Evolutionary conservation across 2,329 filamentous ascomycete species (phyloP), one percentile per base, ranked within the genome.

Genomic region (Cryphonectria carpinicola): DNA sequence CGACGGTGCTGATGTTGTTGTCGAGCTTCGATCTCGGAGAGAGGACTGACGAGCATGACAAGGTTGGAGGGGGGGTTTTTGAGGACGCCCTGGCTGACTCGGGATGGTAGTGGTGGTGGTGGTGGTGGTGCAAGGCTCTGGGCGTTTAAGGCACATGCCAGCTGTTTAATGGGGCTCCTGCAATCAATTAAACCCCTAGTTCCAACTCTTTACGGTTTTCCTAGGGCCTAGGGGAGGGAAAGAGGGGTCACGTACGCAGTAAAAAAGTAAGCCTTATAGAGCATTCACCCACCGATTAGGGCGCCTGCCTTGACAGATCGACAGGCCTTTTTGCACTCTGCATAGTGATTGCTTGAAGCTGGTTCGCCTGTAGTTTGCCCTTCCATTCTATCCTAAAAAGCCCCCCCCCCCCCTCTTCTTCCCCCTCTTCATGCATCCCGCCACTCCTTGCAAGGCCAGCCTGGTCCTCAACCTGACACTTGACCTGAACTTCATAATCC

Each of bases 161-260:
- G 58, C 35, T 61, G 58, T 37, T 61, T 61, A 5, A 61, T 61
- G 58, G 58, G 58, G 32, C 58, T 39, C 17, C 58, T 61, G 58
- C 58, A 61, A n/a, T 61, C 58, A 61, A 39, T 61, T 61, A 61
- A 61, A 61, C 22, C 58, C 35, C 35, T 35, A 61, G 58, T 32
- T n/a, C 35, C 10, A 3, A 13, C 58, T 8, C 19, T 35, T 61
- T 49, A n/a, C 54, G 13, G 28, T 58, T 28, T 28, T 28, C 28
- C 54, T 49, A 49, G 46, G 46, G 22, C 28, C 54, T 49, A 49
- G 46, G 46, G 7, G 22, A 49, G 43, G 19, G 46, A n/a, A n/a
- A 11, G 32, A 61, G 58, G 32, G 35, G 58, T 58, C 28, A 32
- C 13, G 25, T 8, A 58, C n/a, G 52, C 11, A 49, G 43, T 49